Conservation (phyloP, 306 rosid species). For the Prunus fruticosa region DNA sequence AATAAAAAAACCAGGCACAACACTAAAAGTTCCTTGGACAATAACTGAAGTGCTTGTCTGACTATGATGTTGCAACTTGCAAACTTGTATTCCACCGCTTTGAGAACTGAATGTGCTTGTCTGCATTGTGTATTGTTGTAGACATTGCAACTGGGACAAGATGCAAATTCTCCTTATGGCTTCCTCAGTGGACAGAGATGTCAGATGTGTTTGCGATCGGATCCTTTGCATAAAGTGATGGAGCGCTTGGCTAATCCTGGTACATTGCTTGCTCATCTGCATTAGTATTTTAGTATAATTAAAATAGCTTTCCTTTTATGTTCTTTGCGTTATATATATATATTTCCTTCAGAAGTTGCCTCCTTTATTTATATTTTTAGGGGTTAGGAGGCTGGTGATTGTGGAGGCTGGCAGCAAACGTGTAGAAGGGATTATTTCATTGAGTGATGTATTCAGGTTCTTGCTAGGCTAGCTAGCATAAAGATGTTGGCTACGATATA, state of each 20-base stretch:
- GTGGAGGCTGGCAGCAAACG: conserved; percentile 95
- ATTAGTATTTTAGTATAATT: not conserved
- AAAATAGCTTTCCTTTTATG: not conserved
- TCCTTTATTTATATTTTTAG: conserved; percentile 33
- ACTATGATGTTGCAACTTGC: not conserved
- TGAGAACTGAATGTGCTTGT: not conserved
- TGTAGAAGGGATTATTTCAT: conserved; percentile 78
- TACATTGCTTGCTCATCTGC: conserved; percentile 22
- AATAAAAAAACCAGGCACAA: not conserved
- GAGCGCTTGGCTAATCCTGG: conserved; percentile 76
- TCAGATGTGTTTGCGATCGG: conserved; percentile 85
- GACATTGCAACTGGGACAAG: conserved; percentile 75
- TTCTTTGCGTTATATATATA: not conserved
- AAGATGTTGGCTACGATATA: conserved; percentile 17
- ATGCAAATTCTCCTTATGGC: conserved; percentile 51
- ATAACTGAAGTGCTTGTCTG: too few relatives aligned
- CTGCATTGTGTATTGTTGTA: conserved; percentile 23
- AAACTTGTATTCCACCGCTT: not conserved
- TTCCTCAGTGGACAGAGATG: conserved; percentile 56
- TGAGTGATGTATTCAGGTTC: conserved; percentile 77
- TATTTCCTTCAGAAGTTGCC: conserved; percentile 14
- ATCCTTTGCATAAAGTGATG: conserved; percentile 74
- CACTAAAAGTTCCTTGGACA: too few relatives aligned
- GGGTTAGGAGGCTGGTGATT: conserved; percentile 80
- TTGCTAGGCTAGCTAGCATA: conserved; percentile 57